Percentiles rank a stretch among this genome's conserved stretches.
Conservation (phyloP, 768 basidiomycete species). For the Boletales sp. region DNA sequence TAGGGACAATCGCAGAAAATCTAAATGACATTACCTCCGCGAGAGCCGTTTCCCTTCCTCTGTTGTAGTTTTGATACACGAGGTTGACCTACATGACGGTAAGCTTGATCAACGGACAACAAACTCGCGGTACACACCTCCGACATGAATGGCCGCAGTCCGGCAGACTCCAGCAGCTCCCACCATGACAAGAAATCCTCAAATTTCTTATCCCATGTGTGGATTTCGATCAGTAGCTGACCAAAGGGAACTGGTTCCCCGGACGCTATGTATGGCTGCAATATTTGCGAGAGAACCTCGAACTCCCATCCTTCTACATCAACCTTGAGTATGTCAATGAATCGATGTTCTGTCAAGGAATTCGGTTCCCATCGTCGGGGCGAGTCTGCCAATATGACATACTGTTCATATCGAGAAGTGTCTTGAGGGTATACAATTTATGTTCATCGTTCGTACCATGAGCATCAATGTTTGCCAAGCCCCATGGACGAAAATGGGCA, state of each 20-base stretch:
- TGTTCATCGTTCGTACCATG: conserved; percentile 30
- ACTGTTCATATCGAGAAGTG: conserved; percentile 44
- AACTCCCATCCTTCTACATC: conserved; percentile 51
- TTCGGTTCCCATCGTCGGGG: not conserved
- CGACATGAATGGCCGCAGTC: conserved; percentile 45
- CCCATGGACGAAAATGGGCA: conserved; percentile 42
- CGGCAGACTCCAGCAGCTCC: conserved; percentile 44
- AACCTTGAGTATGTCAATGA: conserved; percentile 42
- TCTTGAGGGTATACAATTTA: conserved; percentile 44
- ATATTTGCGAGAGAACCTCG: conserved; percentile 37
- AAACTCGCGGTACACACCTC: conserved; percentile 27
- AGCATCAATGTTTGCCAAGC: conserved; percentile 36
- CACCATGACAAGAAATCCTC: conserved; percentile 42
- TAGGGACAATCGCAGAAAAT: not conserved
- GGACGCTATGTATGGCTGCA: conserved; percentile 34
- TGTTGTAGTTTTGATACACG: conserved; percentile 57
- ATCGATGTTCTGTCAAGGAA: conserved; percentile 28
- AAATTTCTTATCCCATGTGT: conserved; percentile 35
- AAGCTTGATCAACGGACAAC: not conserved
- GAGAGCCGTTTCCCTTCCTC: conserved; percentile 41
- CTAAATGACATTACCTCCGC: conserved; percentile 39
- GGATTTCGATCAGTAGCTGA: conserved; percentile 46
- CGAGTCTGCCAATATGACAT: conserved; percentile 5
- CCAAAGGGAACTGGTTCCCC: conserved; percentile 43
- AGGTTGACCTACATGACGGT: conserved; percentile 45